phyloP scores from a whole-genome alignment of 2,329 filamentous ascomycete genomes.

The Scedosporium boydii region DNA sequence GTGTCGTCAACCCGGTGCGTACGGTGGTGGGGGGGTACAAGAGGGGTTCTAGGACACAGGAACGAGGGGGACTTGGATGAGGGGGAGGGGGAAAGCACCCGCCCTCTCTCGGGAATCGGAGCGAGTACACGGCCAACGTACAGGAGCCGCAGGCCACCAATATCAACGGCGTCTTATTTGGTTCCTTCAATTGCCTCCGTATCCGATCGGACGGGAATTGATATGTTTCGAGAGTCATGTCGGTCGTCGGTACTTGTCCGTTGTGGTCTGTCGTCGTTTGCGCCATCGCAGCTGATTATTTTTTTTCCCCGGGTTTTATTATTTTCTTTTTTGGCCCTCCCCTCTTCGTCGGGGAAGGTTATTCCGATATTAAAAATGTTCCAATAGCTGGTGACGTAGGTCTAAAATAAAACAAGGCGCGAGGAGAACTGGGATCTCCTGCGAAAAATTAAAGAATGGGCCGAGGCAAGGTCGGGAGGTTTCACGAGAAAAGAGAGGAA shows the following conservation, averaged over 20 bases:
- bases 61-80: too few relatives aligned
- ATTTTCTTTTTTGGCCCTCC: neutral
- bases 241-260: slow-evolving; percentile 9
- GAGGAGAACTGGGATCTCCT: too few relatives aligned
- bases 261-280: slow-evolving; percentile 4
- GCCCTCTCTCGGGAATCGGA: neutral
- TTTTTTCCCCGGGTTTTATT: neutral
- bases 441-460: neutral
- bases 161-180: slow-evolving; percentile 51
- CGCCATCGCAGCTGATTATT: neutral
- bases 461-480: neutral
- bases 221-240: slow-evolving; percentile 34
- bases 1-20: neutral
- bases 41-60: neutral
- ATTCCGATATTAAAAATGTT: too few relatives aligned
- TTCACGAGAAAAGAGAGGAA: neutral
- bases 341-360: too few relatives aligned
- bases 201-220: slow-evolving; percentile 53
- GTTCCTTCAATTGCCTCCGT: slow-evolving; percentile 37
- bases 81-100: too few relatives aligned
- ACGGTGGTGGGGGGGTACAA: neutral
- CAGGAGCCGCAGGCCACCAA: slow-evolving; percentile 61
- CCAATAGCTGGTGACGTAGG: neutral
- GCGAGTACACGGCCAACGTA: slow-evolving; percentile 10
- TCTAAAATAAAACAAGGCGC: neutral